Evolutionary conservation across 768 basidiomycete species (phyloP), one percentile per base, ranked within the genome.

Genomic region (Harrya chromipes): DNA sequence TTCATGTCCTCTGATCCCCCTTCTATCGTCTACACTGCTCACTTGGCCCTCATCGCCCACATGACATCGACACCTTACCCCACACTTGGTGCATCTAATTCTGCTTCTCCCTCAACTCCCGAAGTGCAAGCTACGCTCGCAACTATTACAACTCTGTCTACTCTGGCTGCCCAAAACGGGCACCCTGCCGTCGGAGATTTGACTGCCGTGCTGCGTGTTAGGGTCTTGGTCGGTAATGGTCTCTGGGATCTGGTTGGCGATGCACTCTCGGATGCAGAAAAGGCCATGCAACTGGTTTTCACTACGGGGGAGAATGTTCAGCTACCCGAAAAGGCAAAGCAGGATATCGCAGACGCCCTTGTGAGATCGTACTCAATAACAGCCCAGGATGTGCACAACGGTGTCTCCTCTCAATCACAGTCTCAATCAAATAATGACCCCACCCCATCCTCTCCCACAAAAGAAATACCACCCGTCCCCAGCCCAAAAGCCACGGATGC

Each of bases 141-240:
- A 4, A 62, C 65, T 1, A 66, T 77, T 0, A 50, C 71, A 6
- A 58, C 67, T 1, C 60, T 79, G 2, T 64, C 71, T 7, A 50
- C 43, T 19, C 52, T 68, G 9, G 67, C 74, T 13, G 31, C 44
- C 6, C 60, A 60, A 36, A 60, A 72, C 17, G 36, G 50, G 19
- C 81, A 83, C 47, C 52, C 58, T 0, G 68, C 72, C 13, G 70
- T 87, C 1, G 68, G 69, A 9, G 71, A 80, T 20, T 70, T 88
- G 2, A 70, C 77, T 0, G 72, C 72, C 14, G 76, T 87, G 7
- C 63, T 87, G 37, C 81, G 79, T 41, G 70, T 87, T 5, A 78
- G 81, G 34, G 66, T 80, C 1, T 72, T 85, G 19, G 70, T 84
- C 13, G 71, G 78, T 0, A 73, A 79, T 23, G 77, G 76, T 6